A percentile compares a stretch with the other conserved stretches of the same genome.
phyloP scores from a whole-genome alignment of 768 basidiomycete genomes.

The Hydnum rufescens region DNA sequence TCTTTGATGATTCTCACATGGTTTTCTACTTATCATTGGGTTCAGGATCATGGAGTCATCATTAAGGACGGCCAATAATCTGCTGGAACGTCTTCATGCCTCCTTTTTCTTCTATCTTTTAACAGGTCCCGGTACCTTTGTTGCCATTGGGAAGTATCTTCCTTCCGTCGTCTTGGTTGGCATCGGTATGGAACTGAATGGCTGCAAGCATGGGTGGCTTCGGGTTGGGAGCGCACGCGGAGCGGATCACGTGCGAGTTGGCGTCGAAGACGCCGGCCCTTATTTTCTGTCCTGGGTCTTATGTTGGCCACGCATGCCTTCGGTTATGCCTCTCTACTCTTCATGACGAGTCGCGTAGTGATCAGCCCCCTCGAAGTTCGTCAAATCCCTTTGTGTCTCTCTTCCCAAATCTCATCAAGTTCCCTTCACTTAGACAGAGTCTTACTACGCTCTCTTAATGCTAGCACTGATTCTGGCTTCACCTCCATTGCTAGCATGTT shows the following conservation, averaged over 20 bases:
- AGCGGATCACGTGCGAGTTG: too few species aligned
- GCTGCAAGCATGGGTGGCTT: slow-evolving; percentile 53
- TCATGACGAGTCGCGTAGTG: too few species aligned
- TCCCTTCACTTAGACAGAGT: too few species aligned
- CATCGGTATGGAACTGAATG: slow-evolving; percentile 68
- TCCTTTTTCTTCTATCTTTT: slow-evolving; percentile 95
- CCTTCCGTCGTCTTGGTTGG: slow-evolving; percentile 75
- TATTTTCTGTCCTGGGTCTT: background rate
- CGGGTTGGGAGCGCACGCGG: slow-evolving; percentile 28
- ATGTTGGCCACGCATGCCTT: background rate
- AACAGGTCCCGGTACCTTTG: slow-evolving; percentile 41
- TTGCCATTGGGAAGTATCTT: slow-evolving; percentile 80
- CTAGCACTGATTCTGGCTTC: too few species aligned
- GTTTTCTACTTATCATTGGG: background rate
- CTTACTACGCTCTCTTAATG: too few species aligned
- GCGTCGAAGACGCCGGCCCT: too few species aligned
- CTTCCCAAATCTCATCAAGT: too few species aligned
- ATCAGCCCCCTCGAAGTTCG: too few species aligned
- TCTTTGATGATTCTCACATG: slow-evolving; percentile 1
- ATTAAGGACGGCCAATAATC: slow-evolving; percentile 77
- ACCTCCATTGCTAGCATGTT: background rate
- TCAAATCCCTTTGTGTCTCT: too few species aligned
- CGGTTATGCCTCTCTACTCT: background rate
- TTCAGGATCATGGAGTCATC: slow-evolving; percentile 71
- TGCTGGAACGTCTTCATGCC: slow-evolving; percentile 88